Percentiles rank a stretch among this genome's conserved stretches.
Evolutionary conservation across 202 grass and related monocot genomes (phyloP).

Genomic region (Panicum hallii): DNA sequence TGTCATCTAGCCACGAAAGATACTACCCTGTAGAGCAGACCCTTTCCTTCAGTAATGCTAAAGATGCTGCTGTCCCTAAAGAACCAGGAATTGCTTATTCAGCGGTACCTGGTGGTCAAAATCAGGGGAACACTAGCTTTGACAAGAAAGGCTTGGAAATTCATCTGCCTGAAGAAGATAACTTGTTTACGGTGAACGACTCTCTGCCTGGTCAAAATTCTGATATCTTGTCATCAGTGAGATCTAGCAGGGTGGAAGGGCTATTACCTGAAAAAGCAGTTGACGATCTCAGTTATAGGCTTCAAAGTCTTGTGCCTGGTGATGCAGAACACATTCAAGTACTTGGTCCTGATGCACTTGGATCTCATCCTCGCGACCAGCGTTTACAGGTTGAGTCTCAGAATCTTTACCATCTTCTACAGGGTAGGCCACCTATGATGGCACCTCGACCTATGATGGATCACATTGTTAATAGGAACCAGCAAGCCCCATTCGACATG

Average conservation of each 20-base stretch:
- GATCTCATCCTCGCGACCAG: slow-evolving; percentile 43
- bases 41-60: slow-evolving; percentile 37
- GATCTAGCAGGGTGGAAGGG: slow-evolving; percentile 58
- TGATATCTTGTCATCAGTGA: slow-evolving; percentile 50
- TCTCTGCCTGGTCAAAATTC: slow-evolving; percentile 52
- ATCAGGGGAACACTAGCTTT: slow-evolving; percentile 52
- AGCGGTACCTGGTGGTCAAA: slow-evolving; percentile 30
- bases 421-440: slow-evolving; percentile 56
- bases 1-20: slow-evolving; percentile 47
- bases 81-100: slow-evolving; percentile 46
- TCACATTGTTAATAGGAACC: slow-evolving; percentile 57
- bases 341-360: slow-evolving; percentile 55
- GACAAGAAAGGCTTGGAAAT: slow-evolving; percentile 62
- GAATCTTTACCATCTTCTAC: slow-evolving; percentile 70
- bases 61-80: slow-evolving; percentile 41
- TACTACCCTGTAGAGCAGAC: slow-evolving; percentile 49
- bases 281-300: slow-evolving; percentile 64
- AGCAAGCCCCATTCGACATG: slow-evolving; percentile 54
- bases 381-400: slow-evolving; percentile 54
- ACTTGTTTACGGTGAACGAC: slow-evolving; percentile 66
- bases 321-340: slow-evolving; percentile 59
- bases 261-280: slow-evolving; percentile 50
- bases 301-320: slow-evolving; percentile 60
- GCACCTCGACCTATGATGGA: slow-evolving; percentile 58
- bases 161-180: slow-evolving; percentile 89